phyloP scores from a whole-genome alignment of 2,329 filamentous ascomycete species.

The Raffaelea arxii region DNA sequence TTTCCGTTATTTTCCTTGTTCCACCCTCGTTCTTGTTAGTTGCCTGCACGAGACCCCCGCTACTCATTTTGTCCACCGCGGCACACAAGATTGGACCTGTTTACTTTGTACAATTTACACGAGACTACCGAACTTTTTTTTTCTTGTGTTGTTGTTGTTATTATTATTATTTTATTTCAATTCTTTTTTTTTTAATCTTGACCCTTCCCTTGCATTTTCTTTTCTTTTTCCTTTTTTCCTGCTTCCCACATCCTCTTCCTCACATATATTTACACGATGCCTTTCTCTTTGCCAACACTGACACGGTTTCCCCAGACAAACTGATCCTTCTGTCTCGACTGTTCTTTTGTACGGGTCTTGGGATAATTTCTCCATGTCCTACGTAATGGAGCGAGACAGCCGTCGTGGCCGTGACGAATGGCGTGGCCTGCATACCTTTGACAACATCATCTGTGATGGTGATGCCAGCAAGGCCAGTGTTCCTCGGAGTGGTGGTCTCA shows the following conservation, averaged over 20 bases:
- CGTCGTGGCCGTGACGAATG: conserved; percentile 68
- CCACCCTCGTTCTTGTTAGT: neutral
- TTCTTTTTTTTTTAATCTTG: conserved; percentile 3
- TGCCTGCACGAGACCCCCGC: neutral
- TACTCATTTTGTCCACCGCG: too few relatives aligned
- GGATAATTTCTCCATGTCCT: conserved; percentile 80
- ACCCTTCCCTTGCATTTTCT: too few relatives aligned
- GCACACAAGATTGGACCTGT: too few relatives aligned
- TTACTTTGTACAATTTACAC: too few relatives aligned
- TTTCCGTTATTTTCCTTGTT: neutral
- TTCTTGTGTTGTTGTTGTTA: too few relatives aligned
- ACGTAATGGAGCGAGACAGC: conserved; percentile 72
- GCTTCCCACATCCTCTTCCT: neutral
- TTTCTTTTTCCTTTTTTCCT: neutral
- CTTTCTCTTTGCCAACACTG: neutral
- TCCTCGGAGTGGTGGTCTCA: conserved; percentile 67
- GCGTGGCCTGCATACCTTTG: conserved; percentile 81
- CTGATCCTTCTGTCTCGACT: conserved; percentile 50
- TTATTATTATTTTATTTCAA: conserved; percentile 3
- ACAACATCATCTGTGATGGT: conserved; percentile 76
- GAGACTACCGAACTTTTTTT: too few relatives aligned
- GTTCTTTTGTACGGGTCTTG: conserved; percentile 84
- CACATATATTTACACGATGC: neutral
- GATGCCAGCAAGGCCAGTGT: conserved; percentile 41
- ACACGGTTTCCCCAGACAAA: conserved; percentile 35